Conservation (phyloP, 2,329 filamentous ascomycete species). For the Aspergillus transmontanensis region DNA sequence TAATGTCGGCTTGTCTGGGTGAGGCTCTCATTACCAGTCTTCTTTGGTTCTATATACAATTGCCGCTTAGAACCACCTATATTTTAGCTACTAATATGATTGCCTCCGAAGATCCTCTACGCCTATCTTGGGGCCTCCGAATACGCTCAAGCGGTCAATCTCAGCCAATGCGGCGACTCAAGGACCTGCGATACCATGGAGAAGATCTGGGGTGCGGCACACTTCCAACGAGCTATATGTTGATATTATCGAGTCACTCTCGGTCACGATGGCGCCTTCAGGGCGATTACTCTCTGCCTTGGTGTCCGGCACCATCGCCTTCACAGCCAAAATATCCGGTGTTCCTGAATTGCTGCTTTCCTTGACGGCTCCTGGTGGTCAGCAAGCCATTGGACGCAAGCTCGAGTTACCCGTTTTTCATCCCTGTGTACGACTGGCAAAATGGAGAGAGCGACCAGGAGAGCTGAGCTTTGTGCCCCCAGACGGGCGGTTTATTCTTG, state of each 20-base stretch:
- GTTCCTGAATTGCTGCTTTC: slow-evolving; percentile 86
- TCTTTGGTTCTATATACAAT: no score
- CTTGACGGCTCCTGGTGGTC: slow-evolving; percentile 79
- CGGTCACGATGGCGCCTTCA: slow-evolving; percentile 86
- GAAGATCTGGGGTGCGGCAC: slow-evolving; percentile 86
- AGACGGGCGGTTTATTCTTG: slow-evolving; percentile 89
- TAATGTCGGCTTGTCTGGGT: slow-evolving; percentile 82
- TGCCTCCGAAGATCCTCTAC: slow-evolving; percentile 35
- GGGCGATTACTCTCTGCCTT: slow-evolving; percentile 84
- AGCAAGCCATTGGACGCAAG: slow-evolving; percentile 70
- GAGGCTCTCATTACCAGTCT: slow-evolving; percentile 20
- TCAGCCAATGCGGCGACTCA: slow-evolving; percentile 36
- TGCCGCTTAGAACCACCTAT: background rate
- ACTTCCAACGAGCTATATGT: slow-evolving; percentile 98
- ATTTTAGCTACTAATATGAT: background rate
- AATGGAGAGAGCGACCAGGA: slow-evolving; percentile 85
- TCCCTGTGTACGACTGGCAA: slow-evolving; percentile 86
- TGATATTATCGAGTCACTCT: slow-evolving; percentile 87
- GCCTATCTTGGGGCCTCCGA: slow-evolving; percentile 43
- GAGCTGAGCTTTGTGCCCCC: slow-evolving; percentile 95
- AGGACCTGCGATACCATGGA: slow-evolving; percentile 74
- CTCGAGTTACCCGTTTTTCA: slow-evolving; percentile 93
- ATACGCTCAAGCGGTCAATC: slow-evolving; percentile 44
- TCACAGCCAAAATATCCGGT: slow-evolving; percentile 92
- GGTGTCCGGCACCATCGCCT: slow-evolving; percentile 88